A percentile compares a stretch with the other conserved stretches of the same genome.
phyloP scores from a whole-genome alignment of 345 rosid genomes.

The Ceriops decandra region DNA sequence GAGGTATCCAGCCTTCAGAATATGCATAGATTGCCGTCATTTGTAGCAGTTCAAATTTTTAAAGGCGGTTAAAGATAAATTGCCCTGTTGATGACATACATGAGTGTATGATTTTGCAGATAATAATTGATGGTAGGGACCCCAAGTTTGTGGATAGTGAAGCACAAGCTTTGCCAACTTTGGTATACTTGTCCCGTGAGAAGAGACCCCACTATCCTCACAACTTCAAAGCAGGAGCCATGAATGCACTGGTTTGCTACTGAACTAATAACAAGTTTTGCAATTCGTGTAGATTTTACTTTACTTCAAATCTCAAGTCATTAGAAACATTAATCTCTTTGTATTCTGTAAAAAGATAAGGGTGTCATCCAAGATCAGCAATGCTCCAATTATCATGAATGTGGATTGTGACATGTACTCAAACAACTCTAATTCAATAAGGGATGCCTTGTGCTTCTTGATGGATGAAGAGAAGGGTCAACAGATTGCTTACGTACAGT shows the following conservation, averaged over 20 bases:
- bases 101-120: not conserved
- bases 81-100: too few relatives aligned
- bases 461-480: slow-evolving; percentile 60
- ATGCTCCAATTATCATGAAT: slow-evolving; percentile 35
- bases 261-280: too few relatives aligned
- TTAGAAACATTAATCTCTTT: not conserved
- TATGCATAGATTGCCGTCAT: too few relatives aligned
- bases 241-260: slow-evolving; percentile 40
- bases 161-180: slow-evolving; percentile 37
- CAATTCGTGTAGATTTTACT: too few relatives aligned
- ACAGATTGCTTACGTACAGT: slow-evolving; percentile 68
- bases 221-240: slow-evolving; percentile 53
- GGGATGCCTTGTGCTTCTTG: slow-evolving; percentile 59
- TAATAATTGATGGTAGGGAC: slow-evolving; percentile 28
- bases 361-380: slow-evolving; percentile 47
- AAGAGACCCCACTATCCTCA: slow-evolving; percentile 42
- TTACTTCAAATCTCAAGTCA: too few relatives aligned
- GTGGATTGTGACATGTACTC: slow-evolving; percentile 57
- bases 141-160: slow-evolving; percentile 20
- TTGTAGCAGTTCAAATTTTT: too few relatives aligned
- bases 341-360: slow-evolving; percentile 29
- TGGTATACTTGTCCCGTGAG: slow-evolving; percentile 44
- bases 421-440: slow-evolving; percentile 34
- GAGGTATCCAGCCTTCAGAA: slow-evolving; percentile 20
- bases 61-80: not conserved